Percentiles rank a stretch among this genome's conserved stretches.
phyloP scores from a whole-genome alignment of 768 basidiomycete genomes.

The Cubamyces sp. region DNA sequence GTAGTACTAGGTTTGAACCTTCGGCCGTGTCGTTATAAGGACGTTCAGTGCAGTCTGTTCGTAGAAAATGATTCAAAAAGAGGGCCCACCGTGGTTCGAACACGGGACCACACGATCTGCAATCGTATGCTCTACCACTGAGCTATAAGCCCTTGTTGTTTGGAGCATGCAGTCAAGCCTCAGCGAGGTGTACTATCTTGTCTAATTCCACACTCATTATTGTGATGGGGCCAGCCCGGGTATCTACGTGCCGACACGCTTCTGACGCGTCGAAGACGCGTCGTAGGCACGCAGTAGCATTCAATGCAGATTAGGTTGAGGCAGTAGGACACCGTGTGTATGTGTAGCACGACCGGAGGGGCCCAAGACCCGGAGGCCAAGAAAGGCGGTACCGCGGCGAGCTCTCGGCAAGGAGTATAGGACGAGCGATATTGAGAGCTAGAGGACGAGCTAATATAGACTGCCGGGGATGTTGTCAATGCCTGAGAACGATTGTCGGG shows the following conservation, averaged over 20 bases:
- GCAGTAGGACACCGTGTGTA: background rate
- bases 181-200: too few relatives aligned
- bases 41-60: too few relatives aligned
- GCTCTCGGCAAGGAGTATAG: background rate
- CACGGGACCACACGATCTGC: constrained; percentile 62
- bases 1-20: too few relatives aligned
- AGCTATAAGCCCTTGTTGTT: constrained; percentile 37
- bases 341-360: background rate
- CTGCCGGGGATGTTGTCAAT: background rate
- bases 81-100: constrained; percentile 59
- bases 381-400: constrained; percentile 11
- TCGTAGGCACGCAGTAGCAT: background rate
- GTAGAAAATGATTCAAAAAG: background rate
- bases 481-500: constrained; percentile 2
- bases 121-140: constrained; percentile 64
- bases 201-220: too few relatives aligned
- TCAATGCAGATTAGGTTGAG: constrained; percentile 1
- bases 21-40: too few relatives aligned
- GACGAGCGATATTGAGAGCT: background rate
- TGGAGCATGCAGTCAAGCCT: too few relatives aligned
- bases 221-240: too few relatives aligned
- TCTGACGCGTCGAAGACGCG: background rate
- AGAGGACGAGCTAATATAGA: background rate
- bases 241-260: too few relatives aligned
- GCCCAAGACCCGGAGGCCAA: constrained; percentile 7